Base-by-base conservation (phyloP, 108 stramenopile species). In the Hondaea fermentalgiana region DNA sequence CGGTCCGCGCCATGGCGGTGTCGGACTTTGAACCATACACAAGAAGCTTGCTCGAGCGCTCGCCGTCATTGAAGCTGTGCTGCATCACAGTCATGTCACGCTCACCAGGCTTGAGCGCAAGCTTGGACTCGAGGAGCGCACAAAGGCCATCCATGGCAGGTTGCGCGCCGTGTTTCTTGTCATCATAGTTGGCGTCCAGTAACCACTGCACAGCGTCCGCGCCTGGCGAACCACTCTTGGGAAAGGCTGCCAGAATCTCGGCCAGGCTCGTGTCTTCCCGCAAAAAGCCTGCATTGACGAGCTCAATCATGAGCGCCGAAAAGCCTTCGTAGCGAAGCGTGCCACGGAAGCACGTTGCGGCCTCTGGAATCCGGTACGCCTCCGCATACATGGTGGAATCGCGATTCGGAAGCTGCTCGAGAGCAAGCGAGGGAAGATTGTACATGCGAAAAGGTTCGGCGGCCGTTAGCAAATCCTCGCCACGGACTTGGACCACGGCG, bases 371-470 rank as follows among this genome's bases (percentile, higher is more conserved):
- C 0, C 95, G 95, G 91, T 96, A 97, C 28, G 92, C 92, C 14
- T 91, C 89, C 49, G 91, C 91, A 88, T 96, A 97, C 17, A 89
- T 60, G 28, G 95, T 72, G 49, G 95, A 94, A 91, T 97, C 91
- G 17, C 96, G 92, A 91, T 97, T 97, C 10, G 97, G 96, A 12
- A 97, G 91, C 69, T 90, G 90, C 90, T 97, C 97, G 45, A 96
- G 88, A 29, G 59, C 59, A 6, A 89, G 53, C 23, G 87, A 89
- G 92, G 93, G 58, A 95, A 88, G 23, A 89, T 91, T 47, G 94
- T 89, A 93, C 94, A 96, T 35, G 91, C 93, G 57, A 45, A 95
- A 94, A 12, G 94, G 93, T 43, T 90, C 72, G 10, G 95, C 93
- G 59, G 90, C 88, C 5, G 88, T 60, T 57, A 95, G 90, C 60